Conservation (phyloP, 169 alveolate genomes). For the Cryptosporidium viatorum region DNA sequence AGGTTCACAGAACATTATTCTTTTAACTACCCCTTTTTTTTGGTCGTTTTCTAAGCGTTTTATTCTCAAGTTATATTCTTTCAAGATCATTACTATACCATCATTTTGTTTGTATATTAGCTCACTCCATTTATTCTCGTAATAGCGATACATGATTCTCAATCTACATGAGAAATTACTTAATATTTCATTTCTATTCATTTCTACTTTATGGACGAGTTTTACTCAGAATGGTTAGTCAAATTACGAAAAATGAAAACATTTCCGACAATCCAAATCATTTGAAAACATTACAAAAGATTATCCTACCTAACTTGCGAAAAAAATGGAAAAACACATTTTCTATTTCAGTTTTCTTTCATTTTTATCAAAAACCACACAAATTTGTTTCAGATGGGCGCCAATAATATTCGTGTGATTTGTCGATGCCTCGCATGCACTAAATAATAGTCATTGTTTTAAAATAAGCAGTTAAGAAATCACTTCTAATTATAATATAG, state of each 20-base stretch:
- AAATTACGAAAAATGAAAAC: not conserved
- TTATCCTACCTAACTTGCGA: not conserved
- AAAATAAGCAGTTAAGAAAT: too few species aligned
- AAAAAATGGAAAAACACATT: not conserved
- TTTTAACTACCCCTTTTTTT: not conserved
- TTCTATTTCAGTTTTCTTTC: not conserved
- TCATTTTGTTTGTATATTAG: slow-evolving; percentile 28
- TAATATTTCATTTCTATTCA: not conserved
- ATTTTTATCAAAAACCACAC: slow-evolving; percentile 5
- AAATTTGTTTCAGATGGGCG: not conserved
- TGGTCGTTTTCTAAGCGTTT: not conserved
- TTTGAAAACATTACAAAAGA: not conserved
- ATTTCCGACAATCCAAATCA: not conserved
- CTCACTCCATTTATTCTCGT: slow-evolving; percentile 41
- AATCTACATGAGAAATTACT: not conserved
- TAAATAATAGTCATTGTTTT: not conserved
- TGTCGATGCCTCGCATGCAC: slow-evolving; percentile 18
- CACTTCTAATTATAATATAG: not conserved
- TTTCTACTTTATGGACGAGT: not conserved
- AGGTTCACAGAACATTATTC: not conserved
- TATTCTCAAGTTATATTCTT: not conserved
- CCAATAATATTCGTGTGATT: not conserved
- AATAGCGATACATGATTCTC: slow-evolving; percentile 14
- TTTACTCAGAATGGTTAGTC: not conserved
- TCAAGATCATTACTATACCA: not conserved